These are phyloP conservation scores for Epichloe uncinata DNA, from an alignment of 2,329 filamentous ascomycete species.

Conservation along the genomic window DNA sequence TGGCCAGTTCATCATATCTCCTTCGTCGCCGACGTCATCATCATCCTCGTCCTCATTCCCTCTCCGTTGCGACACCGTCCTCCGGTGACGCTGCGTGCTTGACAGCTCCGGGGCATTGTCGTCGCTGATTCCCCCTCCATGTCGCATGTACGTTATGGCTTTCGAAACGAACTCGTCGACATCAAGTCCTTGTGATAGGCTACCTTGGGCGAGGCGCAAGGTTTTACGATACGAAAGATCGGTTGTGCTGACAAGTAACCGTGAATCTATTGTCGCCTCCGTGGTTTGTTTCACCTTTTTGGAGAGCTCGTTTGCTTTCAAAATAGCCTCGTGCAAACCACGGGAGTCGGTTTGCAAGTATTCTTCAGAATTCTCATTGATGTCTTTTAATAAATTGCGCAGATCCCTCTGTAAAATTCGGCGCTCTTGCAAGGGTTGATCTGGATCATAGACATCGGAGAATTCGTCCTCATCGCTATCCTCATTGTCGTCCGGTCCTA, in stretches of 20 bases:
- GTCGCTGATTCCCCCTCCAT: slow-evolving; percentile 42
- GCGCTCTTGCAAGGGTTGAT: slow-evolving; percentile 64
- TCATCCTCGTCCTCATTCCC: slow-evolving; percentile 34
- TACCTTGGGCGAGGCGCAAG: slow-evolving; percentile 58
- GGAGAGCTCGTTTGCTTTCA: slow-evolving; percentile 51
- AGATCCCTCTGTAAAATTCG: slow-evolving; percentile 56
- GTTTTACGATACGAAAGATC: slow-evolving; percentile 73
- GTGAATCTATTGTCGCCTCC: slow-evolving; percentile 82
- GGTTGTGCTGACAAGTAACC: slow-evolving; percentile 67
- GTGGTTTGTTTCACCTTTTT: slow-evolving; percentile 71
- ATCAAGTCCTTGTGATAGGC: slow-evolving; percentile 62
- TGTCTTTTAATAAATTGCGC: slow-evolving; percentile 48
- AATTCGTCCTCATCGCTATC: slow-evolving; percentile 7
- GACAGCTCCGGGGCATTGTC: slow-evolving; percentile 37
- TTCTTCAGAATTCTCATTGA: slow-evolving; percentile 59
- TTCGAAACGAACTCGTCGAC: slow-evolving; percentile 87
- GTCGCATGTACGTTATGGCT: slow-evolving; percentile 76
- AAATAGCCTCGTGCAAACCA: slow-evolving; percentile 52
- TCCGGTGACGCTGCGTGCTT: slow-evolving; percentile 33
- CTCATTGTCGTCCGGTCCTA: slow-evolving; percentile 7
- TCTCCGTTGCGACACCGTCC: slow-evolving; percentile 15
- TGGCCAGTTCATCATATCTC: slow-evolving; percentile 75
- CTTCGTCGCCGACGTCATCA: slow-evolving; percentile 55
- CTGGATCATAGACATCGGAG: slow-evolving; percentile 63
- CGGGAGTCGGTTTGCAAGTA: slow-evolving; percentile 52